A percentile compares a stretch with the other conserved stretches of the same genome.
Conservation (phyloP, 148 eudicot genomes). For the Camellia japonica region DNA sequence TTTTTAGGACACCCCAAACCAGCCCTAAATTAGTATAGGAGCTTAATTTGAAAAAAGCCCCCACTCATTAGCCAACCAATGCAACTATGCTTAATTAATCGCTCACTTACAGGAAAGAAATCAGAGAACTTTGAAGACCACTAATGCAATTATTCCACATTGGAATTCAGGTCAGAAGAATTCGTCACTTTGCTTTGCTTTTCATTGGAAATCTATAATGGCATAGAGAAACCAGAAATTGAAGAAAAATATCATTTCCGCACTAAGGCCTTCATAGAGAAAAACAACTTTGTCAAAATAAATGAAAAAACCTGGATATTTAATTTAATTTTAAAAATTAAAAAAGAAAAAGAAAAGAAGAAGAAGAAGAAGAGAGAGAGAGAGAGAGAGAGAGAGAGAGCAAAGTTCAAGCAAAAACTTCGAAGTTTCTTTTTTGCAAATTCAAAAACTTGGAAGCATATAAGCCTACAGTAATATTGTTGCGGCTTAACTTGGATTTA, state of each 20-base stretch:
- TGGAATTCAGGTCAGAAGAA: background rate
- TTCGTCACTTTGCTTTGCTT: conserved; percentile 5
- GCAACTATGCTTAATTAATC: background rate
- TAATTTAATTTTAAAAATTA: background rate
- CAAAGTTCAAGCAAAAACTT: background rate
- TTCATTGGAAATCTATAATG: background rate
- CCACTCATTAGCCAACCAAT: too few relatives aligned
- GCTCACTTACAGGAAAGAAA: background rate
- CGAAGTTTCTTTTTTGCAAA: background rate
- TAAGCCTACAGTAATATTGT: too few relatives aligned
- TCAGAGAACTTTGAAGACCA: conserved; percentile 12
- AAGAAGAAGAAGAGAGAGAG: background rate
- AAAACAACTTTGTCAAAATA: too few relatives aligned
- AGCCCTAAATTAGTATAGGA: too few relatives aligned
- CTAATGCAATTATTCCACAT: background rate
- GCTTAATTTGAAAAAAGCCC: too few relatives aligned
- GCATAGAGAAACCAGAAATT: background rate
- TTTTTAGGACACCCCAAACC: too few relatives aligned
- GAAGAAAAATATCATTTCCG: background rate
- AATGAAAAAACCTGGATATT: too few relatives aligned
- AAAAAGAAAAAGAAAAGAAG: background rate
- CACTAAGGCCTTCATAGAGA: background rate
- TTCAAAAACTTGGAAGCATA: background rate
- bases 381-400: background rate
- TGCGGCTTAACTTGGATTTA: too few relatives aligned